Evolutionary conservation across 1,284 basidiomycete species (phyloP), one percentile per base, ranked within the genome.

Genomic region (Trichosporon faecale): DNA sequence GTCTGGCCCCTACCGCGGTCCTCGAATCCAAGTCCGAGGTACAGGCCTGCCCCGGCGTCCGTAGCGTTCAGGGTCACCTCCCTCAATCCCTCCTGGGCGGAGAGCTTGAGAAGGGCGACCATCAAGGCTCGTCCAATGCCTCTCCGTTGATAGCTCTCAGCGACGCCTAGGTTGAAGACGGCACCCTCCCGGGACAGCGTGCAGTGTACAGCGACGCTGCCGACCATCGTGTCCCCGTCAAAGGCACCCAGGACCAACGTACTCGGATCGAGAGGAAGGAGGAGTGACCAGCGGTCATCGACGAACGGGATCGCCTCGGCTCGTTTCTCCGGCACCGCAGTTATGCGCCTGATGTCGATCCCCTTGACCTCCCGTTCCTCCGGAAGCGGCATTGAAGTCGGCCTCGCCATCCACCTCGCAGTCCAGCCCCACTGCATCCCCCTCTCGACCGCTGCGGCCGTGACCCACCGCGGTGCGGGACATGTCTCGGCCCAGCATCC

Each of bases 371-470:
- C 14, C 23, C 9, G 8, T 8, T 18, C n/a, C 8, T 52, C 49
- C 9, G 49, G 49, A 1, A 52, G 23, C n/a, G 49, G 49, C n/a
- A 8, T 25, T 2, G 49, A 52, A 4, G 21, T 31, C 16, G 29
- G 23, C n/a, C 61, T 23, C 25, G 23, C 23, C 64, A 65, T 65
- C 64, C 64, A 65, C 5, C 64, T 40, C 4, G 64, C 37, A 3
- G 64, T 65, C 64, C 64, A 65, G 37, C 64, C 64, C 64, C 64
- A 65, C 40, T 65, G 64, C 37, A 65, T 46, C n/a, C 64, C 64
- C 11, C 37, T 3, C 6, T 35, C 21, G 7, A 65, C 44, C 5
- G 64, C 37, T 16, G 40, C 44, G 1, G 64, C 64, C 12, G 64
- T 46, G 1, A 65, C 37, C 40, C 40, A 65, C 11, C 64, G 64